These are phyloP conservation scores for Fomitopsis betulina DNA, from an alignment of 1,284 basidiomycete genomes.

Conservation along the genomic window DNA sequence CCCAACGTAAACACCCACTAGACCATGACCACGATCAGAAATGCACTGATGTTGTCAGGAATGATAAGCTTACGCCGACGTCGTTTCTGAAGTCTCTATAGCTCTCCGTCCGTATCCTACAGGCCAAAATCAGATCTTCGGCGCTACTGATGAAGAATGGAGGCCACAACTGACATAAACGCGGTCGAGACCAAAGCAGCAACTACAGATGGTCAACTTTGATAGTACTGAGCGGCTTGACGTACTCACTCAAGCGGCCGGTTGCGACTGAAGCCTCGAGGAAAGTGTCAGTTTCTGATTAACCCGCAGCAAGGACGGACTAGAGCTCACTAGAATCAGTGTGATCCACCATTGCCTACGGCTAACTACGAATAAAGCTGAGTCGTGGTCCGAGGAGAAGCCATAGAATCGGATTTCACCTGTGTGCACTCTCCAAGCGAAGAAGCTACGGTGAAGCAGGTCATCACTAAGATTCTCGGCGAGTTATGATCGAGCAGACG, in stretches of 20 bases:
- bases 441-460: constrained; percentile 9
- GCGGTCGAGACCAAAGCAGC: constrained; percentile 27
- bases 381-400: not conserved
- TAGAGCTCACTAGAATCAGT: not conserved
- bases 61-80: constrained; percentile 23
- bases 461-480: not conserved
- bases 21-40: constrained; percentile 2
- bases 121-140: not conserved
- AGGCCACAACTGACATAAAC: constrained; percentile 25
- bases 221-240: constrained; percentile 25
- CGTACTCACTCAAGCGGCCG: constrained; percentile 5
- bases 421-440: constrained; percentile 14
- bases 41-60: not conserved
- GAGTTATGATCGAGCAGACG: constrained; percentile 2
- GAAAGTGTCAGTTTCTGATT: not conserved
- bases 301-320: no score
- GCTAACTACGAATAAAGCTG: constrained; percentile 30
- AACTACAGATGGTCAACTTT: constrained; percentile 4
- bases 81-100: constrained; percentile 26
- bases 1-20: constrained; percentile 57
- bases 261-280: not conserved
- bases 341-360: constrained; percentile 4
- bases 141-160: not conserved
- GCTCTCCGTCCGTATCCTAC: constrained; percentile 19
- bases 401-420: not conserved